Percentiles rank a stretch among this genome's conserved stretches.
phyloP scores from a whole-genome alignment of 2,329 filamentous ascomycete genomes.

The Coleophoma eucalyptorum region DNA sequence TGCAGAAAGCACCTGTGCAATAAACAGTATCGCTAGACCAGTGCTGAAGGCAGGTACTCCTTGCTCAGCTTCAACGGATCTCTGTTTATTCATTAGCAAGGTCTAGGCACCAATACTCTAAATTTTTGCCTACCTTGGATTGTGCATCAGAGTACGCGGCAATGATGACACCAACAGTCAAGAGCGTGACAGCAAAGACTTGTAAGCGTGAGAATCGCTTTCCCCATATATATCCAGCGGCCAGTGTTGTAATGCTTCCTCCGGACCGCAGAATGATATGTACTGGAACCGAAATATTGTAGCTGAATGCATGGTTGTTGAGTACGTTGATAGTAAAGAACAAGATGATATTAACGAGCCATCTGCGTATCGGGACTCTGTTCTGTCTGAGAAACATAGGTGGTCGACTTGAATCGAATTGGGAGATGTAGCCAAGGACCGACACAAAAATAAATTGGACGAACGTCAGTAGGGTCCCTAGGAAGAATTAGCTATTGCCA shows the following conservation, averaged over 20 bases:
- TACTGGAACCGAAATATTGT: conserved; percentile 91
- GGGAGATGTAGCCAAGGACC: conserved; percentile 70
- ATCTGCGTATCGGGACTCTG: conserved; percentile 77
- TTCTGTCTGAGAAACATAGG: conserved; percentile 74
- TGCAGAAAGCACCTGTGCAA: conserved; percentile 86
- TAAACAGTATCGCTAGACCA: conserved; percentile 77
- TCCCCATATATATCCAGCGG: conserved; percentile 81
- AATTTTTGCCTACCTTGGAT: conserved; percentile 59
- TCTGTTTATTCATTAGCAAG: conserved; percentile 17
- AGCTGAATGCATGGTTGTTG: conserved; percentile 97
- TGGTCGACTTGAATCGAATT: conserved; percentile 63
- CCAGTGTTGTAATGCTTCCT: conserved; percentile 92
- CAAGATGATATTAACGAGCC: conserved; percentile 82
- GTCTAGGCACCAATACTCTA: neutral
- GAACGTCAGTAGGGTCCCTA: conserved; percentile 82
- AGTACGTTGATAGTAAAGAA: conserved; percentile 94
- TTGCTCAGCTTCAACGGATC: conserved; percentile 21
- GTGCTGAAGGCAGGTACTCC: conserved; percentile 50
- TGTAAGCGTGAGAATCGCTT: conserved; percentile 81
- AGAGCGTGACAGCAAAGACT: conserved; percentile 72
- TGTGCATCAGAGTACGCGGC: conserved; percentile 88
- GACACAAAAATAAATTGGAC: conserved; percentile 85
- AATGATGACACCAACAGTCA: conserved; percentile 82
- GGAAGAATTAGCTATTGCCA: conserved; percentile 12
- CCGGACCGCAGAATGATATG: conserved; percentile 96